These are phyloP conservation scores for Backusella parvicylindrica DNA, from an alignment of 192 early-diverging fungal species.

Conservation along the genomic window DNA sequence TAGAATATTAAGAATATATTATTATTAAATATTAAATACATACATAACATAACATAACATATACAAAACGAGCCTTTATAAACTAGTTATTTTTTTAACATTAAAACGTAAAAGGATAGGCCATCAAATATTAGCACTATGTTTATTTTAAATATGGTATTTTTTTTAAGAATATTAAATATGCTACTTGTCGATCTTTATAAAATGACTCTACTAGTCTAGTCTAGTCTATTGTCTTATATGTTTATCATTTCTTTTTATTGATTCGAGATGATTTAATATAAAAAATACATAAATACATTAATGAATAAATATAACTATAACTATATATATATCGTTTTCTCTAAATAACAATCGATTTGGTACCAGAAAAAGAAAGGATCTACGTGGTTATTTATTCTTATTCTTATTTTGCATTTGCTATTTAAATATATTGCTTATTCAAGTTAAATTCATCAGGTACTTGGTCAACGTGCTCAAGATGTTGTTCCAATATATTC, in stretches of 20 bases:
- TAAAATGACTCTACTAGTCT: neutral
- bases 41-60: too few species aligned
- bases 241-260: neutral
- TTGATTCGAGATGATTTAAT: neutral
- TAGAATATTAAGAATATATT: neutral
- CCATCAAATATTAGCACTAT: neutral
- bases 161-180: neutral
- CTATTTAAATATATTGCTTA: neutral
- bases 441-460: constrained; percentile 11
- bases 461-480: neutral
- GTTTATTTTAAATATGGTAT: neutral
- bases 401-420: neutral
- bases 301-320: neutral
- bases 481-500: constrained; percentile 1
- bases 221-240: too few species aligned
- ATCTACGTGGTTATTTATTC: too few species aligned
- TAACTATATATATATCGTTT: neutral
- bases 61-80: neutral
- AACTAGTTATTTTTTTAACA: neutral
- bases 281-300: neutral
- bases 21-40: neutral
- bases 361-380: too few species aligned
- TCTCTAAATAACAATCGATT: too few species aligned
- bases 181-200: neutral
- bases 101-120: neutral